Evolutionary conservation across 2,329 filamentous ascomycete species (phyloP).

Genomic region (Moelleriella libera): DNA sequence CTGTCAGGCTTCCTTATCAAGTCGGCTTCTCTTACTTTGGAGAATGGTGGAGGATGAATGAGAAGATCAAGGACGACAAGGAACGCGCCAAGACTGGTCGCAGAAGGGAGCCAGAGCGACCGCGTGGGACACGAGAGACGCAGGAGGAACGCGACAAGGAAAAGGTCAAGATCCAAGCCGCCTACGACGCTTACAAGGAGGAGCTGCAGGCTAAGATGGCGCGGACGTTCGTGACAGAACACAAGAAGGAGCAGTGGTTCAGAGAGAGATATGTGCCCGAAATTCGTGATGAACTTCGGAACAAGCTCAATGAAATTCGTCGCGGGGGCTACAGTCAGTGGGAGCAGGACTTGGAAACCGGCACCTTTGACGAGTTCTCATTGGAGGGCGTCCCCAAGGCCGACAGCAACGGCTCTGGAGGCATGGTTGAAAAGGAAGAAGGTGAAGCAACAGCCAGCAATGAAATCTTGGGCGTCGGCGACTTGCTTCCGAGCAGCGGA

Average conservation of each 20-base stretch:
- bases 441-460: constrained; percentile 84
- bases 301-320: constrained; percentile 67
- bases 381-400: constrained; percentile 88
- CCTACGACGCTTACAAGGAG: constrained; percentile 54
- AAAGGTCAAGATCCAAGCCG: constrained; percentile 60
- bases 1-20: constrained; percentile 60
- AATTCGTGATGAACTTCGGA: constrained; percentile 59
- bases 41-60: constrained; percentile 75
- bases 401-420: constrained; percentile 77
- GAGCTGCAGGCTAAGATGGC: constrained; percentile 68
- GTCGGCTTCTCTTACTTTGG: constrained; percentile 78
- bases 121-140: constrained; percentile 49
- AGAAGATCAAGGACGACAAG: constrained; percentile 70
- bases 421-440: constrained; percentile 84
- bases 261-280: constrained; percentile 85
- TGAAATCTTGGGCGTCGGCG: constrained; percentile 84
- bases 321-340: constrained; percentile 70
- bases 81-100: constrained; percentile 58
- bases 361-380: constrained; percentile 86
- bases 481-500: constrained; percentile 70
- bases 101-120: constrained; percentile 47
- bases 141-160: constrained; percentile 68
- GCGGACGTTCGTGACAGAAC: constrained; percentile 74
- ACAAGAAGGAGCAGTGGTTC: constrained; percentile 97
- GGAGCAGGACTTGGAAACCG: constrained; percentile 74